Percentiles rank a stretch among this genome's conserved stretches.
Evolutionary conservation across 1,284 basidiomycete genomes (phyloP).

Genomic region (Ceratobasidium sp.): DNA sequence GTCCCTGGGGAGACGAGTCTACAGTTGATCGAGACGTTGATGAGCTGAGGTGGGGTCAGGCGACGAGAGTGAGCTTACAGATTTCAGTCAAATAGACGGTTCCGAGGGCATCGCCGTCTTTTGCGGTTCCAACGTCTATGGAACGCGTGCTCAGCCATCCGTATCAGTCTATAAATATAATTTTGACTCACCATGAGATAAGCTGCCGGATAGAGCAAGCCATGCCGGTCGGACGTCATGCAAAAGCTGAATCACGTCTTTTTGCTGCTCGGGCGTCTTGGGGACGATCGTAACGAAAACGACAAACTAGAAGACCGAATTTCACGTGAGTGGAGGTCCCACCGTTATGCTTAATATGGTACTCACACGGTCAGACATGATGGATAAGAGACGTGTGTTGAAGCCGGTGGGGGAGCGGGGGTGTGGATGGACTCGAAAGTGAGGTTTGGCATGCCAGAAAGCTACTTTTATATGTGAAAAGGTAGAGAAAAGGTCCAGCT

Average conservation of each 20-base stretch:
- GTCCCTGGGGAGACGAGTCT: conserved; percentile 41
- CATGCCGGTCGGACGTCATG: conserved; percentile 42
- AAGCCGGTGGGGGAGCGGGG: background rate
- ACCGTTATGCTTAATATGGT: background rate
- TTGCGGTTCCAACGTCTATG: conserved; percentile 37
- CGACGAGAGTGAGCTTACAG: background rate
- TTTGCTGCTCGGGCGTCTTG: conserved; percentile 44
- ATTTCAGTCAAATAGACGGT: conserved; percentile 45
- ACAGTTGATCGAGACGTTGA: too few species aligned
- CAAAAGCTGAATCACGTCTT: conserved; percentile 40
- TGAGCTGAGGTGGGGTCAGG: background rate
- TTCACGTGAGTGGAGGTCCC: background rate
- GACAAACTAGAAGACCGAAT: conserved; percentile 12
- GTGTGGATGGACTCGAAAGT: background rate
- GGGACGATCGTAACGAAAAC: conserved; percentile 43
- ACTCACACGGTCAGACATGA: conserved; percentile 42
- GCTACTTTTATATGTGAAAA: background rate
- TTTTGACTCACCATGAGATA: conserved; percentile 26
- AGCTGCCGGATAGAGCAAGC: conserved; percentile 40
- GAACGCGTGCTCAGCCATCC: background rate
- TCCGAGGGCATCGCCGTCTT: conserved; percentile 36
- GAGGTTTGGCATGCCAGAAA: background rate
- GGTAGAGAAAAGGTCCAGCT: background rate
- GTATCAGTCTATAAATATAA: too few species aligned
- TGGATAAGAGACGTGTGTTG: background rate